Evolutionary conservation across 495 filamentous ascomycete genomes (phyloP), one percentile per base, ranked within the genome.

Genomic region (Aspergillus sclerotiicarbonarius): DNA sequence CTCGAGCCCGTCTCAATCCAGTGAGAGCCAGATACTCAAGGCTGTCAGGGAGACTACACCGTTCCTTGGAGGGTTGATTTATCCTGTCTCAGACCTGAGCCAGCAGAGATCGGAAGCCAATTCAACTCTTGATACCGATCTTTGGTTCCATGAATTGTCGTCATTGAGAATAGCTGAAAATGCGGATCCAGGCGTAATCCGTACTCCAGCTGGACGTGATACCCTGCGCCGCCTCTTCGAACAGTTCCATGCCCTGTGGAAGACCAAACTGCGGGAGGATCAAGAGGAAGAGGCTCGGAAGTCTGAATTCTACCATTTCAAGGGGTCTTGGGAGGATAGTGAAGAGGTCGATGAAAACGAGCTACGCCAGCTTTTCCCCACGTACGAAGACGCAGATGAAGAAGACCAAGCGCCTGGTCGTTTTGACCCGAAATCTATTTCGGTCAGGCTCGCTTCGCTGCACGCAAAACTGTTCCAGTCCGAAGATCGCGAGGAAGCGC

Each of bases 341-440:
- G 87, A 92, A 53, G 88, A 89, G 58, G 80, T 82, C n/a, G 86
- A 90, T 51, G 84, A 91, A 64, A 80, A 87, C 51, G 90, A 92
- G 44, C 83, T 96, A 35, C 73, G 86, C 19, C 78, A 85, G 54
- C 76, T 97, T 35, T 98, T 98, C 72, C 92, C 93, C 6, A 83
- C 81, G 15, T 94, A 86, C 56, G 86, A 90, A 16, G 78, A 76
- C 8, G 60, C 71, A 2, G 71, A 71, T 6, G 61, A 76, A 44
- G 51, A 71, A 25, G 59, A 63, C 30, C 66, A 73, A 18, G 56
- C 61, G 18, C 63, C 52, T 50, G 55, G 48, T 50, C 68, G 41
- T 43, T 57, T 68, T 59, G 72, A 80, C 47, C 76, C 80, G 19
- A 76, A 74, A 43, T 61, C 65, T 16, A 76, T 82, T 32, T 77